These are phyloP conservation scores for Pseudocercospora pini-densiflorae DNA, from an alignment of 2,329 filamentous ascomycete genomes.

Conservation along the genomic window DNA sequence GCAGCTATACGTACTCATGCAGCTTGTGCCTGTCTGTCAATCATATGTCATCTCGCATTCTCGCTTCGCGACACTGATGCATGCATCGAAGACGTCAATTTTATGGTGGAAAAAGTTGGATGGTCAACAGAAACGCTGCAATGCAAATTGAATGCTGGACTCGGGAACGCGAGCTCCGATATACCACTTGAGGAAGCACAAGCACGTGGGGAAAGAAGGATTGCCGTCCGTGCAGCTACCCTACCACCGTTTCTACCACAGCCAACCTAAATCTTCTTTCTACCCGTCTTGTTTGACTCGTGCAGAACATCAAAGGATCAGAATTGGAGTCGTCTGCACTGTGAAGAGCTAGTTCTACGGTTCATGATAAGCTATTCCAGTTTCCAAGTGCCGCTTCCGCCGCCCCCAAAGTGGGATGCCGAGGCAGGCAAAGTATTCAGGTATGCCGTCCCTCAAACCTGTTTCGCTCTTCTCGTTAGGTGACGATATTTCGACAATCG, in stretches of 20 bases:
- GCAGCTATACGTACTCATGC: background rate
- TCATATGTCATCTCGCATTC: background rate
- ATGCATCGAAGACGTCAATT: too few species aligned
- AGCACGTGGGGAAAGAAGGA: background rate
- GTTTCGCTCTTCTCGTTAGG: background rate
- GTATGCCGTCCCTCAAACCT: background rate
- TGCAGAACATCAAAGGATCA: too few species aligned
- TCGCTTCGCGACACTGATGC: too few species aligned
- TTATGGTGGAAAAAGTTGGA: background rate
- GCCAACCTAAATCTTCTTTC: background rate
- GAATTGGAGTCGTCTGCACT: background rate
- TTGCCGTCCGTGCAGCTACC: too few species aligned
- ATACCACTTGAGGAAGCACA: background rate
- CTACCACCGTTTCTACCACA: too few species aligned
- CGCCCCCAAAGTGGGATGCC: background rate
- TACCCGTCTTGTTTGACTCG: too few species aligned
- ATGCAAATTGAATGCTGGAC: too few species aligned
- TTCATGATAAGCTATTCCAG: background rate
- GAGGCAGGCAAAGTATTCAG: background rate
- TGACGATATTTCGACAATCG: conserved; percentile 1
- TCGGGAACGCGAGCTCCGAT: too few species aligned
- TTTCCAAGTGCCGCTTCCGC: background rate
- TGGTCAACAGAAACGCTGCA: too few species aligned
- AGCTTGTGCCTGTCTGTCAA: background rate
- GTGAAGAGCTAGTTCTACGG: background rate